phyloP scores from a whole-genome alignment of 345 rosid species.

The Aurinia saxatilis region DNA sequence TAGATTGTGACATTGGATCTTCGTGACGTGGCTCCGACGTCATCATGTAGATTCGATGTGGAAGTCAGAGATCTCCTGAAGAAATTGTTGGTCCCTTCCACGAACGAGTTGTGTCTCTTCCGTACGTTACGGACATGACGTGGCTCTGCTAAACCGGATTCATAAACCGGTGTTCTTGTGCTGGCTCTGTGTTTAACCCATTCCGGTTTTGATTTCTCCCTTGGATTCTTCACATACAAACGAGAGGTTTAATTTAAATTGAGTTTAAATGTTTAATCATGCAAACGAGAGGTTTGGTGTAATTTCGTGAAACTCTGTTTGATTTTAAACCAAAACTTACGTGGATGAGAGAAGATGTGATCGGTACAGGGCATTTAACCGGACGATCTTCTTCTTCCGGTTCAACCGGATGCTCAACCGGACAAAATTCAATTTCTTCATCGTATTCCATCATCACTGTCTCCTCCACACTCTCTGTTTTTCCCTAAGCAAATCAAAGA shows the following conservation, averaged over 20 bases:
- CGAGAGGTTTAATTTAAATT: not conserved
- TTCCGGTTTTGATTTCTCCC: constrained; percentile 19
- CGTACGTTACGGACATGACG: constrained; percentile 31
- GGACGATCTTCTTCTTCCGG: constrained; percentile 90
- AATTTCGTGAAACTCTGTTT: not conserved
- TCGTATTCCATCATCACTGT: constrained; percentile 24
- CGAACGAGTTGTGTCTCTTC: constrained; percentile 26
- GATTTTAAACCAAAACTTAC: constrained; percentile 30
- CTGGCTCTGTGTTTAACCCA: constrained; percentile 28
- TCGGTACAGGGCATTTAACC: constrained; percentile 71
- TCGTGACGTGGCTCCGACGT: constrained; percentile 17
- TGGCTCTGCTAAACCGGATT: not conserved
- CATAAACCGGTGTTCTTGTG: constrained; percentile 14
- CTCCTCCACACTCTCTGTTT: constrained; percentile 20
- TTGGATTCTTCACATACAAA: constrained; percentile 6
- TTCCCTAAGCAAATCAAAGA: constrained; percentile 2
- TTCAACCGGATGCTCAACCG: constrained; percentile 83
- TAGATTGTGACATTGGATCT: constrained; percentile 18
- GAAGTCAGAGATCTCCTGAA: constrained; percentile 14
- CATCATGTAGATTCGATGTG: constrained; percentile 3
- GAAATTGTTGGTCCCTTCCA: constrained; percentile 4
- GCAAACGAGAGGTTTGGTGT: no score
- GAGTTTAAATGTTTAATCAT: no score
- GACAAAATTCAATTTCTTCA: constrained; percentile 53
- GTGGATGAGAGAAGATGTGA: constrained; percentile 46